Percentiles rank a stretch among this genome's conserved stretches.
Conservation (phyloP, 768 basidiomycete species). For the Kwoniella dendrophila region DNA sequence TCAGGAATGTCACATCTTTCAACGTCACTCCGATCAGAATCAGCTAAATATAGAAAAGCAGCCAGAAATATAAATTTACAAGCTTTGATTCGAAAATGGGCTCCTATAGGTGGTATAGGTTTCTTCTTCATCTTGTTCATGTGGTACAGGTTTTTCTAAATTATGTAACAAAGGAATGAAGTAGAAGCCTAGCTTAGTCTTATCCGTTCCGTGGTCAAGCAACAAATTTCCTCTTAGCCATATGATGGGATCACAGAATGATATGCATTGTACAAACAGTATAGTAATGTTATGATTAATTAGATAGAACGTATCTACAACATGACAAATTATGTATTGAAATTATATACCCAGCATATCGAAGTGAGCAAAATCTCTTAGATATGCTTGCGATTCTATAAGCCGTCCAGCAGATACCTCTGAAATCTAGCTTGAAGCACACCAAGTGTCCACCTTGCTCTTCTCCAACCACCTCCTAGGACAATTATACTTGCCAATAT, state of each 20-base stretch:
- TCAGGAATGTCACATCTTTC: constrained; percentile 96
- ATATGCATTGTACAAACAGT: constrained; percentile 1
- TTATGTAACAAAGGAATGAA: not conserved
- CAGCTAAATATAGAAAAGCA: constrained; percentile 94
- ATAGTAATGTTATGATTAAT: not conserved
- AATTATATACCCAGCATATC: constrained; percentile 7
- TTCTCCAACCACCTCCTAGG: constrained; percentile 35
- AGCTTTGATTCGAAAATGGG: constrained; percentile 93
- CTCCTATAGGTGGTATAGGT: constrained; percentile 80
- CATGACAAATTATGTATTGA: not conserved
- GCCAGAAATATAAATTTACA: constrained; percentile 91
- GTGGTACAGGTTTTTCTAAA: constrained; percentile 59
- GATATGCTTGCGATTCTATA: no score
- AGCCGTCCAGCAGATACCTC: constrained; percentile 14
- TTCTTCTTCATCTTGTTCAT: constrained; percentile 69
- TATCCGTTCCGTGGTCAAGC: no score
- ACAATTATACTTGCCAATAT: constrained; percentile 33
- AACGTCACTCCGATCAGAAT: constrained; percentile 89
- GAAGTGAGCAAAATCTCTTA: no score
- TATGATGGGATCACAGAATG: not conserved
- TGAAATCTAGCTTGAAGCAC: constrained; percentile 24
- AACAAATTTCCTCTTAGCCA: not conserved
- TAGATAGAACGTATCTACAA: not conserved
- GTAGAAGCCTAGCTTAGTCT: no score
- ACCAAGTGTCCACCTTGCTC: constrained; percentile 24